phyloP scores from a whole-genome alignment of 148 eudicot genomes.

The Cornus controversa region DNA sequence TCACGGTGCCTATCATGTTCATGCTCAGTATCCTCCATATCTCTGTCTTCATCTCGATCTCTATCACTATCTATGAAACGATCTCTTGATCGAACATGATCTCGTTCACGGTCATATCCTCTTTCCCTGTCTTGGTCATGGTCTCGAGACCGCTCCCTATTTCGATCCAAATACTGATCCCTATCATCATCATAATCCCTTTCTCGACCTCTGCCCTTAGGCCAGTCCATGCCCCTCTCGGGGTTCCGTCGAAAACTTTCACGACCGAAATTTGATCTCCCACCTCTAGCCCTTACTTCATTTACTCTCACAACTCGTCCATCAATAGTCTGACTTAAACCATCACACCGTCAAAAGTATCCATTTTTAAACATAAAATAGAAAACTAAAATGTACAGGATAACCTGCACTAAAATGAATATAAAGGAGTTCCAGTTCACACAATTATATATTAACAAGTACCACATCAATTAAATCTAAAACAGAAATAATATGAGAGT shows the following conservation, averaged over 20 bases:
- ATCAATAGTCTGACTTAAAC: conserved; percentile 58
- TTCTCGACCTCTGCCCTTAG: conserved; percentile 52
- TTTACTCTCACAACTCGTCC: conserved; percentile 86
- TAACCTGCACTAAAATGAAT: not conserved
- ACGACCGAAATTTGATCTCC: conserved; percentile 49
- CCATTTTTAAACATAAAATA: too few species aligned
- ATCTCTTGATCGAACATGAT: conserved; percentile 36
- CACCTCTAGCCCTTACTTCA: conserved; percentile 68
- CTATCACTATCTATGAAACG: conserved; percentile 32
- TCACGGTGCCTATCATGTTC: conserved; percentile 41
- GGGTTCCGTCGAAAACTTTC: conserved; percentile 46
- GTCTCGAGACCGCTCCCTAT: conserved; percentile 46
- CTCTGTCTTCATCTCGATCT: conserved; percentile 33
- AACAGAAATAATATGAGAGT: not conserved
- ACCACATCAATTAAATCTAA: not conserved
- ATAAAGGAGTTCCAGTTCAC: not conserved
- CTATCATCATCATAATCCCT: conserved; percentile 40
- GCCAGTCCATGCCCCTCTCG: conserved; percentile 45
- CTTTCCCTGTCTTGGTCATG: conserved; percentile 39
- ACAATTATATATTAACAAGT: too few species aligned
- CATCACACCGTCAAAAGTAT: conserved; percentile 9
- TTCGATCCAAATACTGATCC: conserved; percentile 35
- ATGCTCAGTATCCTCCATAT: conserved; percentile 27
- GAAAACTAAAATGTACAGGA: not conserved
- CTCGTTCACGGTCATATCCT: conserved; percentile 30